Percentiles rank a stretch among this genome's conserved stretches.
phyloP scores from a whole-genome alignment of 495 filamentous ascomycete species.

The Pyrenula massariospora region DNA sequence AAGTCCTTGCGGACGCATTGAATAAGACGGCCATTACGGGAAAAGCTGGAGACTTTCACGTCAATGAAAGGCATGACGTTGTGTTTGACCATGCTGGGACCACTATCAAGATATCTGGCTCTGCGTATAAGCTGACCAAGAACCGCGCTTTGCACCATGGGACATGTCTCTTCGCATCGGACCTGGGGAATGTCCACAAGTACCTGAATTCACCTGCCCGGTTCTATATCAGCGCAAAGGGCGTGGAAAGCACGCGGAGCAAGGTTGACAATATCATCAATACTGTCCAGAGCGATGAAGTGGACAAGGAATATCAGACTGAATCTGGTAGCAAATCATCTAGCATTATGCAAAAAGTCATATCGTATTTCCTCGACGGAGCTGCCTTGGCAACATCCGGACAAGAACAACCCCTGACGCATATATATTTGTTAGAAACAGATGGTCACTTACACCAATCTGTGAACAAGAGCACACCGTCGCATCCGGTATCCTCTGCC shows the following conservation, averaged over 20 bases:
- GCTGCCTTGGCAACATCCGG: slow-evolving; percentile 29
- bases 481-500: neutral
- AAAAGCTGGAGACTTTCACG: slow-evolving; percentile 33
- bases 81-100: slow-evolving; percentile 40
- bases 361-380: slow-evolving; percentile 22
- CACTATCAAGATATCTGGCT: slow-evolving; percentile 73
- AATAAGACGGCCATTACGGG: slow-evolving; percentile 23
- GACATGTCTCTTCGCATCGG: slow-evolving; percentile 57
- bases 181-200: slow-evolving; percentile 52
- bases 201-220: slow-evolving; percentile 65
- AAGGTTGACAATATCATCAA: slow-evolving; percentile 60
- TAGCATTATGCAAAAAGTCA: slow-evolving; percentile 16
- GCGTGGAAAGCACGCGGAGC: slow-evolving; percentile 88
- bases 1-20: slow-evolving; percentile 79
- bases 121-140: slow-evolving; percentile 82
- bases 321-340: slow-evolving; percentile 14
- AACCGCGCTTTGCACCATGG: slow-evolving; percentile 78
- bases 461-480: neutral
- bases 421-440: slow-evolving; percentile 1
- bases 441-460: neutral
- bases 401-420: slow-evolving; percentile 34
- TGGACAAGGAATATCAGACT: slow-evolving; percentile 28
- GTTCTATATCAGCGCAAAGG: slow-evolving; percentile 63
- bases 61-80: slow-evolving; percentile 91
- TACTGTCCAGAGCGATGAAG: slow-evolving; percentile 20